Conservation (phyloP, 208 protist genomes). For the Blastocrithidia nonstop region DNA sequence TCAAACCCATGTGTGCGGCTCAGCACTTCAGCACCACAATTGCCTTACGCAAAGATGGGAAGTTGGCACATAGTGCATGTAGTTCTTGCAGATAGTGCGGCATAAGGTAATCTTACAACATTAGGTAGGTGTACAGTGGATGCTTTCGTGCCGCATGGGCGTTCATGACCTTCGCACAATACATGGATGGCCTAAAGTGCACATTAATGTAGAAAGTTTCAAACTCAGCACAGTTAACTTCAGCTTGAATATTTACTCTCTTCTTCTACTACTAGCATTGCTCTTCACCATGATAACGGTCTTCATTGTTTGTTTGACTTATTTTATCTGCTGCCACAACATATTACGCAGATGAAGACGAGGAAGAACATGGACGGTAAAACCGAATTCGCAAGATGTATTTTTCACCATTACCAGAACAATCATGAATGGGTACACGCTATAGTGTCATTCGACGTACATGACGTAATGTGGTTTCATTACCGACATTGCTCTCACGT, state of each 20-base stretch:
- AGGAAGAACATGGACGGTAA: no score
- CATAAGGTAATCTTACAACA: constrained; percentile 74
- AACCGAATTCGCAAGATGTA: constrained; percentile 46
- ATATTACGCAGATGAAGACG: no score
- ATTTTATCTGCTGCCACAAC: no score
- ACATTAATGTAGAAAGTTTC: constrained; percentile 58
- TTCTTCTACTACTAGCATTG: no score
- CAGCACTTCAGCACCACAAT: constrained; percentile 78
- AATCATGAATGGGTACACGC: constrained; percentile 36
- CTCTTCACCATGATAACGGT: background rate
- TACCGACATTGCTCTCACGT: no score
- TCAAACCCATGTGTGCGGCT: constrained; percentile 66
- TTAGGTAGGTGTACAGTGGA: constrained; percentile 60
- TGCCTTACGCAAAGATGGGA: constrained; percentile 29
- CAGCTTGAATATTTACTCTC: no score
- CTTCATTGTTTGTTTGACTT: background rate
- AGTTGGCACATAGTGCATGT: constrained; percentile 47
- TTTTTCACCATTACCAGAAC: constrained; percentile 36
- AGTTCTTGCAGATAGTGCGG: constrained; percentile 49
- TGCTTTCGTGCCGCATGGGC: constrained; percentile 45
- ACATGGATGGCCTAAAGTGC: constrained; percentile 38
- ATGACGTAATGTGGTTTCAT: constrained; percentile 7
- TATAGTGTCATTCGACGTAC: constrained; percentile 29
- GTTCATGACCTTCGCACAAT: constrained; percentile 30
- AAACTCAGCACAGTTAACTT: no score